These are phyloP conservation scores for Monosporascus sp. DNA, from an alignment of 2,329 filamentous ascomycete genomes.

Conservation along the genomic window DNA sequence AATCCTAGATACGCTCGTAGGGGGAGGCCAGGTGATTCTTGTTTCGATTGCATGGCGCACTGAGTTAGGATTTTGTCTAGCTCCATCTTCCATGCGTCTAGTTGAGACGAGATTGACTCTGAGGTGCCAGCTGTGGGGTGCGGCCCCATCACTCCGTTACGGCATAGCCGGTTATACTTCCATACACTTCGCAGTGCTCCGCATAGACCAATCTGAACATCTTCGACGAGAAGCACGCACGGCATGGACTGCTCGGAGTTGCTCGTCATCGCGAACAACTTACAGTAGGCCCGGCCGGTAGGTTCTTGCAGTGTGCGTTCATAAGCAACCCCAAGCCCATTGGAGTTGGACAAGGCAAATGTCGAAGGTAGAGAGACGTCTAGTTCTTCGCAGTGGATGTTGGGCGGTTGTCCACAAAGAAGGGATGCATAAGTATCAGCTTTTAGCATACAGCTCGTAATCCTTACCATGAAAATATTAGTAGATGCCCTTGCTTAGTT, in stretches of 20 bases:
- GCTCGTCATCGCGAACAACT: background rate
- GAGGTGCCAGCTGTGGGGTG: background rate
- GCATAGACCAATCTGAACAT: constrained; percentile 4
- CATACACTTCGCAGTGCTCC: background rate
- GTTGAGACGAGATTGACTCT: background rate
- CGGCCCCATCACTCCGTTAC: background rate
- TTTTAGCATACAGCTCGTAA: constrained; percentile 1
- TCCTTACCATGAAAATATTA: background rate
- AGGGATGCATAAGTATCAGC: background rate
- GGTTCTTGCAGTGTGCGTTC: background rate
- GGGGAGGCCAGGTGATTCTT: background rate
- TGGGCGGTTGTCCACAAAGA: background rate
- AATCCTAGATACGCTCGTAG: background rate
- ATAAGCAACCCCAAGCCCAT: background rate
- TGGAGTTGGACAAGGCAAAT: background rate
- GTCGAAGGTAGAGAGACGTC: background rate
- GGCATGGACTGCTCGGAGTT: background rate
- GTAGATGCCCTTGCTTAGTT: background rate
- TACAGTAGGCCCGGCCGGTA: background rate
- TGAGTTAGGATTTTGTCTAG: background rate
- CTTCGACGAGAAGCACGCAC: background rate
- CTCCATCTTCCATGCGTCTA: background rate
- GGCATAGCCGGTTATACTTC: background rate
- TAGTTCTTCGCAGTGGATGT: constrained; percentile 1
- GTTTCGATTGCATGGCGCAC: background rate